Conservation (phyloP, 192 early-diverging fungal species). For the Coemansia umbellata region DNA sequence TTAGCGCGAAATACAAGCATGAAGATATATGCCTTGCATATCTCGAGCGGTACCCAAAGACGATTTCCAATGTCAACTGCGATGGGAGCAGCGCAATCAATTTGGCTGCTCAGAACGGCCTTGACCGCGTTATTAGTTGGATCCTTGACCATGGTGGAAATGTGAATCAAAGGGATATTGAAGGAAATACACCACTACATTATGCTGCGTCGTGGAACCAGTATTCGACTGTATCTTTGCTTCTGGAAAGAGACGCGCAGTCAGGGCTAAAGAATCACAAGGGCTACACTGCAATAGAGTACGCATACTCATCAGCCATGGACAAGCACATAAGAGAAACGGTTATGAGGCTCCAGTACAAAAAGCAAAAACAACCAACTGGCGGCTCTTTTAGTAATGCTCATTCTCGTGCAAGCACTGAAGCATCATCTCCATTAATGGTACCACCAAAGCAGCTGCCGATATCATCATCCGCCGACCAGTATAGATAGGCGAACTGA, state of each 20-base stretch:
- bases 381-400: conserved; percentile 12
- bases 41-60: conserved; percentile 33
- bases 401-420: conserved; percentile 17
- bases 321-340: conserved; percentile 39
- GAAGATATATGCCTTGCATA: conserved; percentile 39
- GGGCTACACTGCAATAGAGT: conserved; percentile 46
- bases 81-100: conserved; percentile 46
- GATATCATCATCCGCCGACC: conserved; percentile 8
- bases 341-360: conserved; percentile 19
- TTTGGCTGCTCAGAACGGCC: conserved; percentile 42
- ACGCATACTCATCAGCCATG: conserved; percentile 38
- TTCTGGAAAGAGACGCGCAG: conserved; percentile 40
- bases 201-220: conserved; percentile 48
- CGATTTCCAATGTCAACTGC: conserved; percentile 42
- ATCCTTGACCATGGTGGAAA: conserved; percentile 46
- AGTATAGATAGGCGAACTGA: conserved; percentile 7
- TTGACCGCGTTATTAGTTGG: conserved; percentile 35
- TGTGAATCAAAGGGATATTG: conserved; percentile 46
- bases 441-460: conserved; percentile 10
- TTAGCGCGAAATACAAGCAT: conserved; percentile 41
- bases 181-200: conserved; percentile 46
- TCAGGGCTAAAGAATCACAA: conserved; percentile 38
- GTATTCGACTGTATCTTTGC: conserved; percentile 24
- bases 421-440: conserved; percentile 3
- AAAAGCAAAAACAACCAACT: conserved; percentile 26